A percentile compares a stretch with the other conserved stretches of the same genome.
Conservation (phyloP, 495 filamentous ascomycete genomes). For the Penicillium malachiteum region DNA sequence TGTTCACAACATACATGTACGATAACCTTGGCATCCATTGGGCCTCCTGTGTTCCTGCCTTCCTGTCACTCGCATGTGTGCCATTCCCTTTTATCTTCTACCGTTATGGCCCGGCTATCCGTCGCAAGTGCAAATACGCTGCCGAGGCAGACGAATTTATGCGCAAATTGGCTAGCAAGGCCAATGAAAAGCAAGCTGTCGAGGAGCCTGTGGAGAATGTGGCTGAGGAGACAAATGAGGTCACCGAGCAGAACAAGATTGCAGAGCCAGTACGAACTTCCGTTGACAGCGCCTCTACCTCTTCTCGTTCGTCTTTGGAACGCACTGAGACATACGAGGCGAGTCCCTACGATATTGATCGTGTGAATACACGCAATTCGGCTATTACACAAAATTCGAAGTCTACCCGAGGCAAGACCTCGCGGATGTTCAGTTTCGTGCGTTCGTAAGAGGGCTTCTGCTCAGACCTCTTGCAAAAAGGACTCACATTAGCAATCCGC, state of each 20-base stretch:
- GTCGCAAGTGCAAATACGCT: constrained; percentile 65
- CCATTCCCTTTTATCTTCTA: constrained; percentile 72
- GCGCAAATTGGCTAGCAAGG: constrained; percentile 18
- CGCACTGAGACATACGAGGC: constrained; percentile 19
- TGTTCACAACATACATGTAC: constrained; percentile 73
- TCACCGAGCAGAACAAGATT: not conserved
- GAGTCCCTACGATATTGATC: constrained; percentile 31
- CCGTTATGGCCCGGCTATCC: constrained; percentile 59
- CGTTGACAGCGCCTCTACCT: not conserved
- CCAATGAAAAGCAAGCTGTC: not conserved
- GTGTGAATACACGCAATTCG: constrained; percentile 28
- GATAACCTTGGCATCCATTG: constrained; percentile 66
- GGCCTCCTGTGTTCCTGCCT: constrained; percentile 69
- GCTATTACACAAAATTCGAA: constrained; percentile 24
- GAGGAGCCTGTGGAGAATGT: constrained; percentile 1
- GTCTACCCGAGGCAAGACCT: constrained; percentile 2
- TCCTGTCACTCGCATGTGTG: constrained; percentile 62
- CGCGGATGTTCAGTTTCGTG: constrained; percentile 11
- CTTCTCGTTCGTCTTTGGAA: constrained; percentile 9
- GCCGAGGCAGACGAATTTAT: constrained; percentile 52
- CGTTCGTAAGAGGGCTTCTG: not conserved
- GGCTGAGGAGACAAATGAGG: not conserved
- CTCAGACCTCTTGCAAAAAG: not conserved
- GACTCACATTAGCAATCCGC: too few relatives aligned
- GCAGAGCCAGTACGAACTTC: not conserved